These are phyloP conservation scores for Teratosphaeria gauchensis DNA, from an alignment of 2,329 filamentous ascomycete species.

Conservation along the genomic window DNA sequence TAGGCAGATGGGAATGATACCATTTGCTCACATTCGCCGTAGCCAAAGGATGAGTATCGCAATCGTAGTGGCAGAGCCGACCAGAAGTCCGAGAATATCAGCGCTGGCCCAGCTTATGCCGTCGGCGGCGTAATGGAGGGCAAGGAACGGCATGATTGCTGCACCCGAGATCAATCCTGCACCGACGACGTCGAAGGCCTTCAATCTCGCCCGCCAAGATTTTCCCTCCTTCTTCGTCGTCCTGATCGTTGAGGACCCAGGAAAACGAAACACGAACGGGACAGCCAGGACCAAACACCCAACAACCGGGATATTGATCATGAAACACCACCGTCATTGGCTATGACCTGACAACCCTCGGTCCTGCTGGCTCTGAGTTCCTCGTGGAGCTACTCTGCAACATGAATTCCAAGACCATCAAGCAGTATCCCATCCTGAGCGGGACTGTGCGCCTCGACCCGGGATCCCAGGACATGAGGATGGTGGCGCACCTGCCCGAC, in stretches of 20 bases:
- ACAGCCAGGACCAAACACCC: background rate
- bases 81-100: background rate
- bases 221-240: background rate
- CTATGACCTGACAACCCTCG: background rate
- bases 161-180: background rate
- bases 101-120: background rate
- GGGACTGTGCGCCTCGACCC: background rate
- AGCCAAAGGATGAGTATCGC: background rate
- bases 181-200: background rate
- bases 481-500: background rate
- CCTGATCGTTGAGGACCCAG: background rate
- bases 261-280: background rate
- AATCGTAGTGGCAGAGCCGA: background rate
- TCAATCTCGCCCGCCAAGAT: background rate
- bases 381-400: background rate
- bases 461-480: background rate
- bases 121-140: background rate
- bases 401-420: background rate
- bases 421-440: background rate
- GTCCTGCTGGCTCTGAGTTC: background rate
- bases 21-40: background rate
- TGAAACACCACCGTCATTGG: conserved; percentile 19
- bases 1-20: background rate
- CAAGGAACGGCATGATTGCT: background rate
- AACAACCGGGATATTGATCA: conserved; percentile 25